Percentiles rank a stretch among this genome's conserved stretches.
Evolutionary conservation across 768 basidiomycete species (phyloP).

Genomic region (Tubosaeta sp.): DNA sequence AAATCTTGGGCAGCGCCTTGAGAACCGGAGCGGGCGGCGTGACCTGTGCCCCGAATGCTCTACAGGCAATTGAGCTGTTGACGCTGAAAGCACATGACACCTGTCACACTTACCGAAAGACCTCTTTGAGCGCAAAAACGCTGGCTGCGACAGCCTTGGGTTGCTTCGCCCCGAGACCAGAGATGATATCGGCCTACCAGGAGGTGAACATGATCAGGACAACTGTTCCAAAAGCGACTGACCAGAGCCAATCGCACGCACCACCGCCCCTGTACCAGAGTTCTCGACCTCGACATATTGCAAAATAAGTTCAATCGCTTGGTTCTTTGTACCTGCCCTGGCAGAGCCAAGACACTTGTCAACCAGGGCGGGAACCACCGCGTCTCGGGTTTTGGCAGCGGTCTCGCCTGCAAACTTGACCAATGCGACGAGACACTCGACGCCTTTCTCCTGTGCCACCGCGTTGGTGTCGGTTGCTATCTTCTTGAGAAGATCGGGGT

Average conservation of each 20-base stretch:
- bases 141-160: slow-evolving; percentile 88
- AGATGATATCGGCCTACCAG: slow-evolving; percentile 67
- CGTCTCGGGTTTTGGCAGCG: slow-evolving; percentile 73
- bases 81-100: neutral
- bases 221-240: slow-evolving; percentile 24
- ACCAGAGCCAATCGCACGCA: slow-evolving; percentile 44
- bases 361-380: slow-evolving; percentile 84
- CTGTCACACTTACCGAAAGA: slow-evolving; percentile 60
- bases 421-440: slow-evolving; percentile 82
- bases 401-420: slow-evolving; percentile 92
- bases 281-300: slow-evolving; percentile 96
- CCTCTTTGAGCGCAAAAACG: slow-evolving; percentile 74
- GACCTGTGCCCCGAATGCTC: slow-evolving; percentile 75
- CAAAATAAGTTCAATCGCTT: slow-evolving; percentile 78
- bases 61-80: slow-evolving; percentile 28
- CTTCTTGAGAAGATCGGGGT: slow-evolving; percentile 76
- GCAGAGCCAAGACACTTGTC: slow-evolving; percentile 95
- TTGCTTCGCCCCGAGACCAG: slow-evolving; percentile 86
- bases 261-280: slow-evolving; percentile 79
- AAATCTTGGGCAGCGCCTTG: slow-evolving; percentile 87
- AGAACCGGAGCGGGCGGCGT: slow-evolving; percentile 76
- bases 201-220: slow-evolving; percentile 25
- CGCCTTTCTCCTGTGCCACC: slow-evolving; percentile 96
- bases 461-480: slow-evolving; percentile 89
- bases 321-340: slow-evolving; percentile 83